Evolutionary conservation across 768 basidiomycete genomes (phyloP), one percentile per base, ranked within the genome.

Genomic region (Pleurotus platypus): DNA sequence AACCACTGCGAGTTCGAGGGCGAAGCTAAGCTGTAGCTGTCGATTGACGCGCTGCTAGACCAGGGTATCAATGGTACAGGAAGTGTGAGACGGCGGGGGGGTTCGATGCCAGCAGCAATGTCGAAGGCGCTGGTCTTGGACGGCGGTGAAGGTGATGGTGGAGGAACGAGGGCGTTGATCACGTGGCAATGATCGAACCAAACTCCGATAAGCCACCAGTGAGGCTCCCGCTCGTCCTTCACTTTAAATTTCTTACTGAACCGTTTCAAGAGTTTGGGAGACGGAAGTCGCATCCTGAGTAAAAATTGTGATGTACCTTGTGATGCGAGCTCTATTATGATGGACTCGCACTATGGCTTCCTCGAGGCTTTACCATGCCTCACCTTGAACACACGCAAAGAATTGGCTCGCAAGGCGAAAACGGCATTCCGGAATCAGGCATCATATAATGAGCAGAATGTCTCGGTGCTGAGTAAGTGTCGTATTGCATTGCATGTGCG

Each of bases 231-330:
- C 18, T 64, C 60, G 58, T 46, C 55, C 55, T 61, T 67, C 18
- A 70, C 61, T 47, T 62, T n/a, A n/a, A n/a, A n/a, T n/a, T n/a
- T 64, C 57, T 58, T 66, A 7, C 63, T 64, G 38, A 70, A 50
- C 54, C 63, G 63, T 39, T 58, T 64, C 46, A 66, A 63, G 20
- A 65, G 57, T 40, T 62, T 56, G 42, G 61, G 66, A 9, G 65
- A 53, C 13, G 64, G 61, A 37, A 62, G 56, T 20, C 59, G 54
- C 59, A 60, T 57, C 16, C 35, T 42, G 13, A 57, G 39, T 37
- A 60, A 2, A 46, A 42, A 3, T n/a, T 58, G 45, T 15, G 55
- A 20, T 56, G 1, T 22, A 51, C 55, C 18, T 49, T 56, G 46
- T 46, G 43, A 20, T 20, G 20, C 20, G 20, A 20, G 20, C 9